These are phyloP conservation scores for Entomophthora muscae DNA, from an alignment of 371 early-diverging fungal species.

Conservation along the genomic window DNA sequence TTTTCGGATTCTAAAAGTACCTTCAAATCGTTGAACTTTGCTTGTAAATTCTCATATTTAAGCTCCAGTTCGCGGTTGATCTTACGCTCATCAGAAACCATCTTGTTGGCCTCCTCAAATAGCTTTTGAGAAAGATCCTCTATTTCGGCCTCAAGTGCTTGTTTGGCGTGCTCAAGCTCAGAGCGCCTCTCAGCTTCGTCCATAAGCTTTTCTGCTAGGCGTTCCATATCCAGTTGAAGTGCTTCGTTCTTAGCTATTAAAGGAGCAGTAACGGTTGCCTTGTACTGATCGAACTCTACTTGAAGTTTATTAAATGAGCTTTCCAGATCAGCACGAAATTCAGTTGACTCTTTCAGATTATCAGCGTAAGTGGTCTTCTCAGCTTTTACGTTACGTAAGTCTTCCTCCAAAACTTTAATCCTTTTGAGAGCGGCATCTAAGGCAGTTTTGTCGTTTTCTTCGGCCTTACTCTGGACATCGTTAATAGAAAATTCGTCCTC, in stretches of 20 bases:
- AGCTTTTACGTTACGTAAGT: neutral
- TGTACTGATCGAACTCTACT: conserved; percentile 2
- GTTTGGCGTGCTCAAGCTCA: conserved; percentile 46
- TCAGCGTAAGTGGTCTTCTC: conserved; percentile 3
- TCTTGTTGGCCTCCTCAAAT: conserved; percentile 63
- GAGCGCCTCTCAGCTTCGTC: conserved; percentile 48
- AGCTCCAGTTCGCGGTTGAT: neutral
- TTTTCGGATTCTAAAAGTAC: conserved; percentile 2
- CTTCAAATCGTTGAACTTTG: neutral
- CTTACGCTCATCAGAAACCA: conserved; percentile 47
- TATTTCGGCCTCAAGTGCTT: conserved; percentile 50
- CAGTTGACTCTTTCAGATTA: neutral
- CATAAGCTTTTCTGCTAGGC: conserved; percentile 48
- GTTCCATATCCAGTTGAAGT: conserved; percentile 26
- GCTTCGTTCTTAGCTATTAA: neutral
- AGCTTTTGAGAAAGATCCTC: conserved; percentile 54
- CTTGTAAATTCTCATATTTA: neutral
- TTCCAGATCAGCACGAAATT: neutral
- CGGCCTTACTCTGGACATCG: neutral
- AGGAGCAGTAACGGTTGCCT: neutral
- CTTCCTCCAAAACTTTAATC: neutral
- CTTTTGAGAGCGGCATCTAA: neutral
- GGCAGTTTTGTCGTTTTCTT: neutral
- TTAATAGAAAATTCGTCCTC: conserved; percentile 3
- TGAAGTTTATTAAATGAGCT: neutral